A percentile compares a stretch with the other conserved stretches of the same genome.
Evolutionary conservation across 2,329 filamentous ascomycete genomes (phyloP).

Genomic region (Trichoderma lentiforme): DNA sequence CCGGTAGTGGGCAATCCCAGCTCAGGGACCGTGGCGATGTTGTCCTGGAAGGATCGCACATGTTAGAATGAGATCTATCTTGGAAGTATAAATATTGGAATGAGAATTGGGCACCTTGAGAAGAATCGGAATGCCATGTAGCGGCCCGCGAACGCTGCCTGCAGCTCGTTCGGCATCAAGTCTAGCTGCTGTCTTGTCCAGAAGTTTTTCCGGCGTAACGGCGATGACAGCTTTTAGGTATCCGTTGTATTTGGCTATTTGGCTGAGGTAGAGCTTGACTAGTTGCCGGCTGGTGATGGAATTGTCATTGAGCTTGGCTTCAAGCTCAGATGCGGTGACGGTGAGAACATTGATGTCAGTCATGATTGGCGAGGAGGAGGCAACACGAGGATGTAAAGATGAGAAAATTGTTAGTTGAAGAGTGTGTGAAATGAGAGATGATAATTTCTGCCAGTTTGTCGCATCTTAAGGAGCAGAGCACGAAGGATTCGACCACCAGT

Average conservation of each 20-base stretch:
- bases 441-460: not conserved
- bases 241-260: not conserved
- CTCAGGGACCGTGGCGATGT: not conserved
- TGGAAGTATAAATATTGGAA: not conserved
- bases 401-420: not conserved
- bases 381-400: fast-evolving
- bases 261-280: not conserved
- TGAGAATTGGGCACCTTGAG: not conserved
- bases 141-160: not conserved
- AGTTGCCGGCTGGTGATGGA: not conserved
- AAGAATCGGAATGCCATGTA: not conserved
- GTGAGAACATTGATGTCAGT: not conserved
- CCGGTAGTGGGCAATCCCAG: not conserved
- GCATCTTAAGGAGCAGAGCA: not conserved
- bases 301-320: not conserved
- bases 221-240: not conserved
- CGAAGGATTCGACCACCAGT: not conserved
- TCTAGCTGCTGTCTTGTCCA: not conserved
- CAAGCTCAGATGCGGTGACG: not conserved
- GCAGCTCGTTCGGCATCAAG: not conserved
- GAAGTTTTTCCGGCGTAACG: not conserved
- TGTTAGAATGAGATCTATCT: not conserved
- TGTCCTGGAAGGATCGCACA: not conserved
- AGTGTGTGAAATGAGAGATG: not conserved
- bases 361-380: not conserved